Evolutionary conservation across 805 yeast species (phyloP).

Genomic region (Suhomyces sp.): DNA sequence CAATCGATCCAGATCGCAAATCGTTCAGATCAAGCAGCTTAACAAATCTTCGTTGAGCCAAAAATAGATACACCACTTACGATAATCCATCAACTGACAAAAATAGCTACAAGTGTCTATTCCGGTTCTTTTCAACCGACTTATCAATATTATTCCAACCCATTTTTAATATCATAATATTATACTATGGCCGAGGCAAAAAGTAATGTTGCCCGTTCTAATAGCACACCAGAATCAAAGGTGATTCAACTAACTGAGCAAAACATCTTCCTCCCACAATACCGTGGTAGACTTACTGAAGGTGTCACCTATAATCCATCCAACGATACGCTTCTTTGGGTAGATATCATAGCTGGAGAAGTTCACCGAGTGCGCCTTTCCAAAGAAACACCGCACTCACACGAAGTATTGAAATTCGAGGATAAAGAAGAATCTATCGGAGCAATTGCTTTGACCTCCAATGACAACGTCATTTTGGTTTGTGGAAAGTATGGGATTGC

Average conservation of each 20-base stretch:
- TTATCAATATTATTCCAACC: neutral
- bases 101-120: neutral
- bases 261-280: constrained; percentile 17
- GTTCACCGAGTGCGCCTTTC: constrained; percentile 34
- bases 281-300: constrained; percentile 54
- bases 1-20: neutral
- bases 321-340: constrained; percentile 51
- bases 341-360: constrained; percentile 43
- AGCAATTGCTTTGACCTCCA: constrained; percentile 62
- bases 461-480: constrained; percentile 49
- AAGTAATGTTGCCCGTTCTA: neutral
- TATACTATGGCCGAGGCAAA: neutral
- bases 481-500: constrained; percentile 70
- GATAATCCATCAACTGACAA: neutral
- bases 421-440: constrained; percentile 54
- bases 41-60: neutral
- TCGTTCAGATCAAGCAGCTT: neutral
- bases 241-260: constrained; percentile 3
- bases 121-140: neutral
- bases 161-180: neutral
- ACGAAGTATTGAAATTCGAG: constrained; percentile 38
- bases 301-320: constrained; percentile 63
- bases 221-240: neutral
- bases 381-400: constrained; percentile 18
- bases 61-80: neutral